Evolutionary conservation across 768 basidiomycete genomes (phyloP).

Genomic region (Pleurotus citrinopileatus): DNA sequence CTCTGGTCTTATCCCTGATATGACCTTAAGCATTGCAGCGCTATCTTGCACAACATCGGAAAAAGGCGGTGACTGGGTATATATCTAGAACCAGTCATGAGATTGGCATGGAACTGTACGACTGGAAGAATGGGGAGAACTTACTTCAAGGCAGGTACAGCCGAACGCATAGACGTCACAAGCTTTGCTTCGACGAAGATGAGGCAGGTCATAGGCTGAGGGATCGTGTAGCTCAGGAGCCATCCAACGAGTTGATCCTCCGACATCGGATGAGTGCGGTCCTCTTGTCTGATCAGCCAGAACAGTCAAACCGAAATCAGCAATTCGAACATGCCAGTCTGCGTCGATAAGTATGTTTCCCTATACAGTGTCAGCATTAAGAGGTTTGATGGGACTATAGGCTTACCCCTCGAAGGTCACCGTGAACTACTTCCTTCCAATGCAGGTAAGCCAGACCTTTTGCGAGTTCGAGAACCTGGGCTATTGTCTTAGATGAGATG

Average conservation of each 20-base stretch:
- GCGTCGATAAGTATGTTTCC: slow-evolving; percentile 7
- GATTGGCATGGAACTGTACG: too few relatives aligned
- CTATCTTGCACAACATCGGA: background rate
- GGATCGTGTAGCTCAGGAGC: background rate
- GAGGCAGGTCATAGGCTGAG: background rate
- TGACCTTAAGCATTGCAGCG: slow-evolving; percentile 1
- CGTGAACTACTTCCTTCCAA: slow-evolving; percentile 17
- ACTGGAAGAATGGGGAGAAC: background rate
- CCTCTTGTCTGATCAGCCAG: background rate
- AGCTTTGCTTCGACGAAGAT: slow-evolving; percentile 1
- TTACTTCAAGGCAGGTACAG: slow-evolving; percentile 8
- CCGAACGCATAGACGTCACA: slow-evolving; percentile 6
- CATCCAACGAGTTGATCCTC: slow-evolving; percentile 5
- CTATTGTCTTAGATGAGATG: background rate
- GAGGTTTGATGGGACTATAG: background rate
- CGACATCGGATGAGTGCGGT: background rate
- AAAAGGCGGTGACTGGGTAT: slow-evolving; percentile 6
- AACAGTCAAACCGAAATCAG: slow-evolving; percentile 5
- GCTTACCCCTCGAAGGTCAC: slow-evolving; percentile 20
- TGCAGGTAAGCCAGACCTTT: slow-evolving; percentile 19
- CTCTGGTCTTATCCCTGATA: background rate
- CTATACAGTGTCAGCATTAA: background rate
- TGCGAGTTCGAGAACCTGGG: slow-evolving; percentile 16
- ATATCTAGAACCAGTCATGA: background rate
- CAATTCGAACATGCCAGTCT: slow-evolving; percentile 6